A percentile compares a stretch with the other conserved stretches of the same genome.
Evolutionary conservation across 2,329 filamentous ascomycete species (phyloP).

Genomic region (Fusarium phyllophilum): DNA sequence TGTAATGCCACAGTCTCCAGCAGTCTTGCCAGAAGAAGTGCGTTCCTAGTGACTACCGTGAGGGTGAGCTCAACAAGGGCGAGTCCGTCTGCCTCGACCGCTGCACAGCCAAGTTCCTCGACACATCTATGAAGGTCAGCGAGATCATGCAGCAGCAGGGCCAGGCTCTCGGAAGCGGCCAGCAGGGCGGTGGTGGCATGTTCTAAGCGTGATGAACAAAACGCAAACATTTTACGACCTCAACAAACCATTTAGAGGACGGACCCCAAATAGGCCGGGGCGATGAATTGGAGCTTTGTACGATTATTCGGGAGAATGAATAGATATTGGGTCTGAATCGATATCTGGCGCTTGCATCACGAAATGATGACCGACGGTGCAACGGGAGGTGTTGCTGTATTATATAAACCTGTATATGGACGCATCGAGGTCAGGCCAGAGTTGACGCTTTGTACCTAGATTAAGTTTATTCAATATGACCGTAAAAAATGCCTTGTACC

Average conservation of each 20-base stretch:
- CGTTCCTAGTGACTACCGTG: conserved; percentile 90
- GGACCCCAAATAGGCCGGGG: neutral
- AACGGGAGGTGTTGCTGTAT: conserved; percentile 37
- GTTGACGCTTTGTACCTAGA: conserved; percentile 30
- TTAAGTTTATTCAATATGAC: conserved; percentile 24
- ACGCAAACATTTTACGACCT: neutral
- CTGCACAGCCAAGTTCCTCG: conserved; percentile 98
- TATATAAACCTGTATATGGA: conserved; percentile 43
- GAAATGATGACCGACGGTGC: conserved; percentile 22
- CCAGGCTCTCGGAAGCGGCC: conserved; percentile 66
- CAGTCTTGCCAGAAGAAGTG: conserved; percentile 95
- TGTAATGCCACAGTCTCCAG: conserved; percentile 70
- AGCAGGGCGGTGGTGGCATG: conserved; percentile 48
- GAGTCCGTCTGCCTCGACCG: conserved; percentile 98
- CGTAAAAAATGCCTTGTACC: conserved; percentile 8
- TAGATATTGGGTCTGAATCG: conserved; percentile 33
- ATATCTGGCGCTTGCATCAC: conserved; percentile 31
- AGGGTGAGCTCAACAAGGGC: conserved; percentile 97
- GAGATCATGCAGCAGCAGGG: conserved; percentile 95
- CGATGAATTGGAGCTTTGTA: conserved; percentile 19
- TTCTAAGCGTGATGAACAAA: conserved; percentile 38
- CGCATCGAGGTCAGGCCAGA: conserved; percentile 35
- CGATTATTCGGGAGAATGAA: conserved; percentile 27
- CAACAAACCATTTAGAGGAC: conserved; percentile 3
- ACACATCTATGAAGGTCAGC: conserved; percentile 96